These are phyloP conservation scores for Mortierella sp. DNA, from an alignment of 371 early-diverging fungal genomes.

Conservation along the genomic window DNA sequence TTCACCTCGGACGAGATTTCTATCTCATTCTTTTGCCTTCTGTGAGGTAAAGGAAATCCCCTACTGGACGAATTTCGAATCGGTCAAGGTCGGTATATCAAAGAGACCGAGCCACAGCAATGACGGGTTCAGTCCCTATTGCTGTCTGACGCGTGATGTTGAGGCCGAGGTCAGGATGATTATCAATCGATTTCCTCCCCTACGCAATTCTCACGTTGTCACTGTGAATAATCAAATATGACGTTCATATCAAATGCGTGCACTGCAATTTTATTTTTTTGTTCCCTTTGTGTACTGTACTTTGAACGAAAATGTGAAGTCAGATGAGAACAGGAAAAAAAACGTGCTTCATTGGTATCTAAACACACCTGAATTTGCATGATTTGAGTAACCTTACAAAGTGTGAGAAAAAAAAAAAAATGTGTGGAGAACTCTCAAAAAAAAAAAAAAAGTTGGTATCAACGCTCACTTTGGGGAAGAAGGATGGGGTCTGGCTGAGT, in stretches of 20 bases:
- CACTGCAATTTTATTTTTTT: no score
- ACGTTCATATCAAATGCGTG: neutral
- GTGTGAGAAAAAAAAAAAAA: neutral
- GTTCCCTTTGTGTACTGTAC: no score
- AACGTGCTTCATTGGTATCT: neutral
- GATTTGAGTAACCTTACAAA: neutral
- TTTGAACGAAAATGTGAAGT: no score
- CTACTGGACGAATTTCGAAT: slow-evolving; percentile 2
- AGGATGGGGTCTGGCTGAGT: no score
- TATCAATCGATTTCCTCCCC: no score
- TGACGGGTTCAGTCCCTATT: neutral
- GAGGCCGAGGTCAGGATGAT: no score
- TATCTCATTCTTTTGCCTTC: neutral
- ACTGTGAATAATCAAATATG: neutral
- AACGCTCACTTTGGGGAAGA: no score
- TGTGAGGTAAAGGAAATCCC: neutral
- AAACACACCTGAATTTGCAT: neutral
- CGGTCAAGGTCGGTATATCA: neutral
- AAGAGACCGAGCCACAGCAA: neutral
- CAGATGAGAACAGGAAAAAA: no score
- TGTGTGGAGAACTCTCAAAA: neutral
- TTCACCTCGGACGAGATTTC: neutral
- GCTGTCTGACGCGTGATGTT: no score
- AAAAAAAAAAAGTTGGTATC: neutral
- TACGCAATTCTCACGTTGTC: no score